phyloP scores from a whole-genome alignment of 2,329 filamentous ascomycete genomes.

The Pseudohalonectria lignicola region DNA sequence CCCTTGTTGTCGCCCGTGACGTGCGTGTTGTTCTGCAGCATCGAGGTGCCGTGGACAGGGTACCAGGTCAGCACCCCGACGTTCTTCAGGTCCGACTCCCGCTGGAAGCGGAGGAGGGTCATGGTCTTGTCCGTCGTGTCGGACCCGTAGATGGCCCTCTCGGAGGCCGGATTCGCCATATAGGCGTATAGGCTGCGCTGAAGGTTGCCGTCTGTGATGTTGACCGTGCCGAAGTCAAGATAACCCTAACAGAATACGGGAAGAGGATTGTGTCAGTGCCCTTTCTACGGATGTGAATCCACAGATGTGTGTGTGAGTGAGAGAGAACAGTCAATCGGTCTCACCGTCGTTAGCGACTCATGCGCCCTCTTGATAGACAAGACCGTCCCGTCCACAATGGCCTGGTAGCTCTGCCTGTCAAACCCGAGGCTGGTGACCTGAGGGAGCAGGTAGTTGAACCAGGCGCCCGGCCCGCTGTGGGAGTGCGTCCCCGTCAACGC shows the following conservation, averaged over 20 bases:
- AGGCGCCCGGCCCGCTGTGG: constrained; percentile 82
- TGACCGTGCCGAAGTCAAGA: constrained; percentile 57
- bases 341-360: constrained; percentile 47
- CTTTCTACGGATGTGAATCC: too few relatives aligned
- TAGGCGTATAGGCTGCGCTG: constrained; percentile 87
- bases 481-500: constrained; percentile 90
- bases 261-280: too few relatives aligned
- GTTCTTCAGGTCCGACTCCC: constrained; percentile 62
- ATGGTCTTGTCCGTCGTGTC: constrained; percentile 52
- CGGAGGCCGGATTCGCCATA: constrained; percentile 68
- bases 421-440: constrained; percentile 86
- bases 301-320: too few relatives aligned
- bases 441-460: constrained; percentile 88
- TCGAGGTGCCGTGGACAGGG: constrained; percentile 81
- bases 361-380: constrained; percentile 77
- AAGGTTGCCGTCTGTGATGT: constrained; percentile 67
- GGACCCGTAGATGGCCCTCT: constrained; percentile 56
- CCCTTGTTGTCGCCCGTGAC: constrained; percentile 96
- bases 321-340: not conserved
- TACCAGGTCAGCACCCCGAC: constrained; percentile 85
- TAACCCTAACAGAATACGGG: too few relatives aligned
- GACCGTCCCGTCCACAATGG: constrained; percentile 78
- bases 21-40: constrained; percentile 85
- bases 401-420: constrained; percentile 73
- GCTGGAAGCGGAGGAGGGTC: constrained; percentile 68